Conservation (phyloP, 2,329 filamentous ascomycete genomes). For the Huntiella omanensis region DNA sequence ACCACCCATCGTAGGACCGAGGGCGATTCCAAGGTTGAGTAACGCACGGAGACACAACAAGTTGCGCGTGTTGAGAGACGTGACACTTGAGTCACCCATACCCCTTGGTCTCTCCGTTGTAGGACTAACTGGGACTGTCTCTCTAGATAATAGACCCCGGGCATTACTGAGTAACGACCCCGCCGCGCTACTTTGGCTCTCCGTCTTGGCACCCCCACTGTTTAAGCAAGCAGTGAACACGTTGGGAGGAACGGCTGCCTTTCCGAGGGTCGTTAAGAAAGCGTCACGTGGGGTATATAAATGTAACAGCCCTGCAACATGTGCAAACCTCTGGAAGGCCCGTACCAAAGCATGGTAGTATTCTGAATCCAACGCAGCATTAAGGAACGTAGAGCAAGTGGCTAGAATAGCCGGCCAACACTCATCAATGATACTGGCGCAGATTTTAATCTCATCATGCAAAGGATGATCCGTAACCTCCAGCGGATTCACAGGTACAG, state of each 20-base stretch:
- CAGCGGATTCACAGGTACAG: constrained; percentile 70
- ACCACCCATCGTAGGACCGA: constrained; percentile 67
- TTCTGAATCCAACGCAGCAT: constrained; percentile 76
- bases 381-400: constrained; percentile 87
- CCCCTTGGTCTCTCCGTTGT: constrained; percentile 41
- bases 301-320: constrained; percentile 77
- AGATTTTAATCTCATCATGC: constrained; percentile 51
- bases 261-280: constrained; percentile 82
- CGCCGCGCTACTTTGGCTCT: constrained; percentile 16
- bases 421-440: constrained; percentile 66
- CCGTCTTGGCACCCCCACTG: constrained; percentile 22
- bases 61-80: constrained; percentile 67
- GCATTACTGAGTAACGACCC: constrained; percentile 51
- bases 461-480: constrained; percentile 54
- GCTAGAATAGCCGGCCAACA: constrained; percentile 95
- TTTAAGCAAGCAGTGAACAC: constrained; percentile 42
- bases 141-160: constrained; percentile 53
- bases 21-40: constrained; percentile 84
- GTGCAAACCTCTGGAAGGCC: constrained; percentile 85
- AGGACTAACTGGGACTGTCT: constrained; percentile 43
- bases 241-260: constrained; percentile 78
- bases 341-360: constrained; percentile 86
- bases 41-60: constrained; percentile 76
- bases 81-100: constrained; percentile 28
- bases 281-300: constrained; percentile 78